Conservation (phyloP, 306 rosid genomes). For the barrel medic (Medicago truncatula) region MtrunA17r5.0-ANR NC_053042.1:1889001-1889500, state of each 20-base stretch:
- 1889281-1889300: conserved; percentile 5
- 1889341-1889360: neutral
- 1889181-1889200: conserved; percentile 21
- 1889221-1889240: neutral
- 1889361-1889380: neutral
- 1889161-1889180: neutral
- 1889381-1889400: neutral
- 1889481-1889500: neutral
- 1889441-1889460: conserved; percentile 31
- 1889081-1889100: conserved; percentile 14
- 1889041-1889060: conserved; percentile 50
- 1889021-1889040: neutral
- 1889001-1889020: neutral
- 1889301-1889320: neutral
- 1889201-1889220: neutral
- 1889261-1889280: neutral
- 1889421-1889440: conserved; percentile 28
- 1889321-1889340: neutral
- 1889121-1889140: conserved; percentile 7
- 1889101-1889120: neutral
- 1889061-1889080: conserved; percentile 18
- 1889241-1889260: neutral
- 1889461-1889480: neutral
- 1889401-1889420: neutral
- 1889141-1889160: neutral